Percentiles rank a stretch among this genome's conserved stretches.
phyloP scores from a whole-genome alignment of 371 early-diverging fungal genomes.

The Dentiscutata heterogama region DNA sequence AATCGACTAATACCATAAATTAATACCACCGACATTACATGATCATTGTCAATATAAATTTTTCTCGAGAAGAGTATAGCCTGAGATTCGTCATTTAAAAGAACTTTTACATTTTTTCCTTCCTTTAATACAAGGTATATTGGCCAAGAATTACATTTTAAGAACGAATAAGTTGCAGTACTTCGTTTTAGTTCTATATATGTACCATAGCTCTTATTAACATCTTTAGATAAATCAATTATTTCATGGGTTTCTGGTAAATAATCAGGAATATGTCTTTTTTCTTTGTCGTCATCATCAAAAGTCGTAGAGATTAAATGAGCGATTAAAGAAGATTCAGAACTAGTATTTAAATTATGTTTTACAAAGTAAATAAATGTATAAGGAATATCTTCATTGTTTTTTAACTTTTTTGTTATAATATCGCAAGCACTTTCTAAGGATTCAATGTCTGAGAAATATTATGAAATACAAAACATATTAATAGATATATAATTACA shows the following conservation, averaged over 20 bases:
- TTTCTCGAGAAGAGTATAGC: conserved; percentile 52
- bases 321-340: background rate
- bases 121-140: conserved; percentile 49
- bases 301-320: conserved; percentile 51
- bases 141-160: conserved; percentile 49
- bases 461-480: background rate
- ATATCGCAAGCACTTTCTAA: conserved; percentile 16
- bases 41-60: conserved; percentile 47
- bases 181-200: too few species aligned
- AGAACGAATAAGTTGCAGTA: too few species aligned
- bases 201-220: conserved; percentile 19
- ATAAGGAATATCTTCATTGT: conserved; percentile 52
- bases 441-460: conserved; percentile 39
- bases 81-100: conserved; percentile 50
- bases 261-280: conserved; percentile 52
- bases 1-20: conserved; percentile 53
- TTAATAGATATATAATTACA: background rate
- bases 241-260: conserved; percentile 51
- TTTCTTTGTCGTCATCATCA: conserved; percentile 50
- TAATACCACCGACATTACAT: conserved; percentile 50
- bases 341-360: background rate
- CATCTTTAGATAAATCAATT: conserved; percentile 49
- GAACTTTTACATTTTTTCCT: conserved; percentile 48
- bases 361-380: conserved; percentile 51
- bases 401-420: conserved; percentile 42